Percentiles rank a stretch among this genome's conserved stretches.
These are phyloP conservation scores for Fusarium sp. DNA, from an alignment of 2,329 filamentous ascomycete genomes.

Conservation along the genomic window DNA sequence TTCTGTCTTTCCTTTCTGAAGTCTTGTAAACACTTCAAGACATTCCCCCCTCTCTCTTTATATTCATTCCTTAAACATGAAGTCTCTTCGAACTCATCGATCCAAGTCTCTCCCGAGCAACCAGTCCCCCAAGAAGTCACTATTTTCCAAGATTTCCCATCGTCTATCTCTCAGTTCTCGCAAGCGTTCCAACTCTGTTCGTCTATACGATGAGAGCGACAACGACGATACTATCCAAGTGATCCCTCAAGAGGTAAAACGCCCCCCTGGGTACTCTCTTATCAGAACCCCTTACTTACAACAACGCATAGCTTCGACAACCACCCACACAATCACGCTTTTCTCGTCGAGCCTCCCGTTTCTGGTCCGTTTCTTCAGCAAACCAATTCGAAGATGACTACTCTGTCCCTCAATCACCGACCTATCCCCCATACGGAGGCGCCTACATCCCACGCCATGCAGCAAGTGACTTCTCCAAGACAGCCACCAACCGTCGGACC, in stretches of 20 bases:
- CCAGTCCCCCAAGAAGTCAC: slow-evolving; percentile 22
- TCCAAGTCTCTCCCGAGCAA: slow-evolving; percentile 31
- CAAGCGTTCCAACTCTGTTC: slow-evolving; percentile 21
- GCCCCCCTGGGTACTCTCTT: neutral
- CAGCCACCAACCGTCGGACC: slow-evolving; percentile 33
- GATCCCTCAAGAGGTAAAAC: slow-evolving; percentile 22
- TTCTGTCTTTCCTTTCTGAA: neutral
- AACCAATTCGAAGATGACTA: slow-evolving; percentile 34
- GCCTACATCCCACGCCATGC: slow-evolving; percentile 50
- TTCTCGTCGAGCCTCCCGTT: slow-evolving; percentile 40
- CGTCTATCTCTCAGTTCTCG: slow-evolving; percentile 30
- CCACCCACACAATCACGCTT: slow-evolving; percentile 23
- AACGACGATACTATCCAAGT: slow-evolving; percentile 13
- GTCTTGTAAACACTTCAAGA: neutral
- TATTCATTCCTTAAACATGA: slow-evolving; percentile 11
- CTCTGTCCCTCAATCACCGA: slow-evolving; percentile 12
- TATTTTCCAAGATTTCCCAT: slow-evolving; percentile 28
- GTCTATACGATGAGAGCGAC: slow-evolving; percentile 31
- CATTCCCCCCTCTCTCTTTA: slow-evolving; percentile 1
- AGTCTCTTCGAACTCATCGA: slow-evolving; percentile 30
- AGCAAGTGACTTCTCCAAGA: slow-evolving; percentile 48
- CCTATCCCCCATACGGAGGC: slow-evolving; percentile 18
- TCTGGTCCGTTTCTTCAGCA: slow-evolving; percentile 41
- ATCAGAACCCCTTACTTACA: neutral
- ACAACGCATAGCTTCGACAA: slow-evolving; percentile 1